These are phyloP conservation scores for Colletotrichum tabaci DNA, from an alignment of 2,329 filamentous ascomycete genomes.

Conservation along the genomic window DNA sequence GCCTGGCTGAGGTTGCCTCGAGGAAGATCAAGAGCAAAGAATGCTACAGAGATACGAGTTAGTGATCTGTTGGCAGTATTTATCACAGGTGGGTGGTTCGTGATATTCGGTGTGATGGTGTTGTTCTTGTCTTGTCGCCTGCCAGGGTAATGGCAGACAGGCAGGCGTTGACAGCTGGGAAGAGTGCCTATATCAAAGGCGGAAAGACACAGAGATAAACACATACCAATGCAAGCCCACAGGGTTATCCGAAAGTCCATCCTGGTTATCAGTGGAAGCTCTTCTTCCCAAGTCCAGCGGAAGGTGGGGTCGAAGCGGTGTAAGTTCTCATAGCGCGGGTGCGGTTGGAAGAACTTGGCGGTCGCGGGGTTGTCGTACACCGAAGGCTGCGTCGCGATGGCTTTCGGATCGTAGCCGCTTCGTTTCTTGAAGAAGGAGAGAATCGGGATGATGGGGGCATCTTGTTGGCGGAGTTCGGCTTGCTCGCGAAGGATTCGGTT, in stretches of 20 bases:
- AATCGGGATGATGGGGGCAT: constrained; percentile 46
- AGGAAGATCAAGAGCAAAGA: constrained; percentile 47
- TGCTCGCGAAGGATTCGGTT: constrained; percentile 35
- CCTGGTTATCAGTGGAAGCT: constrained; percentile 48
- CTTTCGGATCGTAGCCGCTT: constrained; percentile 41
- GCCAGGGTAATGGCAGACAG: too few relatives aligned
- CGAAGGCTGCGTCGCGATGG: constrained; percentile 58
- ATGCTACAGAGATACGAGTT: constrained; percentile 28
- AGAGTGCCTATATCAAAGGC: too few relatives aligned
- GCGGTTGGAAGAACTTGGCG: constrained; percentile 53
- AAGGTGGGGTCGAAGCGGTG: constrained; percentile 52
- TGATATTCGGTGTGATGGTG: too few relatives aligned
- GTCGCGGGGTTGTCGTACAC: constrained; percentile 61
- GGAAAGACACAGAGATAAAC: too few relatives aligned
- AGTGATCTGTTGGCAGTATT: neutral
- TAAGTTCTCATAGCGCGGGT: constrained; percentile 51
- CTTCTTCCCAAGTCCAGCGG: constrained; percentile 53
- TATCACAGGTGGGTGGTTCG: too few relatives aligned
- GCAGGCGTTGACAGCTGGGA: too few relatives aligned
- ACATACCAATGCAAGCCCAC: constrained; percentile 41
- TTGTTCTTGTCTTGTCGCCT: too few relatives aligned
- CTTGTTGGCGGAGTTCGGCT: constrained; percentile 45
- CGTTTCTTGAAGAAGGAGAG: constrained; percentile 46
- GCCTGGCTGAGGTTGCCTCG: constrained; percentile 47
- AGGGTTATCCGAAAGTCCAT: constrained; percentile 48